Evolutionary conservation across 1,139 yeast genomes (phyloP).

Genomic region (Suzukiozyma palmioleophila): DNA sequence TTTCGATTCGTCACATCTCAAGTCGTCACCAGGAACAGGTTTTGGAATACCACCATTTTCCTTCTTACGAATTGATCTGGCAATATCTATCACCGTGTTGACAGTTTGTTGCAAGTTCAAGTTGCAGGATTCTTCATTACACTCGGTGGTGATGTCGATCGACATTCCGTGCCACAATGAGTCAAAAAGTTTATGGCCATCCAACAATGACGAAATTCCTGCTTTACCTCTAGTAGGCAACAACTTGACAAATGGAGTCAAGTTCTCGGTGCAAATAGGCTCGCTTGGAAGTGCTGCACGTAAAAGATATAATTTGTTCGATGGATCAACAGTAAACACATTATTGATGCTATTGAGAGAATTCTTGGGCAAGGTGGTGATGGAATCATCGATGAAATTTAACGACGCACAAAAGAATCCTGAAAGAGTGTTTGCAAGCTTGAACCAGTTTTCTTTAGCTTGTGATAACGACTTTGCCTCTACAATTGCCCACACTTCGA

Average conservation of each 20-base stretch:
- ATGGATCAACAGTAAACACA: conserved; percentile 19
- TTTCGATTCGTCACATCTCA: conserved; percentile 68
- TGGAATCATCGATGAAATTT: conserved; percentile 77
- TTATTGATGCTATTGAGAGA: conserved; percentile 10
- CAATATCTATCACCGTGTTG: conserved; percentile 70
- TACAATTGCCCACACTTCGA: conserved; percentile 84
- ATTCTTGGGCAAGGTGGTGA: conserved; percentile 67
- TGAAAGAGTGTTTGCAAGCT: conserved; percentile 69
- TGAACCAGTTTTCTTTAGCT: conserved; percentile 67
- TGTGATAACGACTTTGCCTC: conserved; percentile 55
- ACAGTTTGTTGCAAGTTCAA: conserved; percentile 66
- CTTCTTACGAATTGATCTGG: conserved; percentile 56
- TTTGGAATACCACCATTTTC: conserved; percentile 70
- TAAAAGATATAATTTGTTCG: conserved; percentile 48
- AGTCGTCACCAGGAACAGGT: conserved; percentile 63
- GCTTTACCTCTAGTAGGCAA: conserved; percentile 92
- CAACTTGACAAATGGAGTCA: conserved; percentile 87
- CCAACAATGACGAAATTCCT: conserved; percentile 79
- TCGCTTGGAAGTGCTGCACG: conserved; percentile 93
- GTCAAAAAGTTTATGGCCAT: conserved; percentile 95
- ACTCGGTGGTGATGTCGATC: conserved; percentile 67
- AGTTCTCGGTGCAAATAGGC: conserved; percentile 94
- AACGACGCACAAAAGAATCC: conserved; percentile 95
- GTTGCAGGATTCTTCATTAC: conserved; percentile 39
- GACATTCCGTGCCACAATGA: conserved; percentile 95